Conservation (phyloP, 2,329 filamentous ascomycete genomes). For the Onygena corvina region DNA sequence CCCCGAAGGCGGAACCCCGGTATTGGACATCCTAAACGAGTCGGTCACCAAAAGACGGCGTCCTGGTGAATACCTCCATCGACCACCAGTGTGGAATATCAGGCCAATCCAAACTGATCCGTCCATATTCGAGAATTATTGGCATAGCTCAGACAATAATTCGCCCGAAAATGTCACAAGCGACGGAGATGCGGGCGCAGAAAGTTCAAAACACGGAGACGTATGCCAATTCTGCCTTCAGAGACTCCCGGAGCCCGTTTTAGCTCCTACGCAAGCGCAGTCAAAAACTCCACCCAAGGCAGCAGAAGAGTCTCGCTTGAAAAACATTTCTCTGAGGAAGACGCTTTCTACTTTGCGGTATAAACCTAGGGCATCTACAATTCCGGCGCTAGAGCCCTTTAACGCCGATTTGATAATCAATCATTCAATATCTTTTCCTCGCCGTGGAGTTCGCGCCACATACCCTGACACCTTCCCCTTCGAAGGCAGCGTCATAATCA, state of each 20-base stretch:
- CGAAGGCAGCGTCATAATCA: background rate
- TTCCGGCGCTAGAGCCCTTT: background rate
- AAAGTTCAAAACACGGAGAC: background rate
- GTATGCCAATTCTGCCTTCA: slow-evolving; percentile 11
- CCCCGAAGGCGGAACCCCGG: slow-evolving; percentile 12
- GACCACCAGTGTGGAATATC: slow-evolving; percentile 23
- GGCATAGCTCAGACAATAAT: too few species aligned
- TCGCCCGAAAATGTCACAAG: background rate
- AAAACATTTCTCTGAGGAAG: background rate
- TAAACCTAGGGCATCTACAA: background rate
- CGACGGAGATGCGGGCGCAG: background rate
- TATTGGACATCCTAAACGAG: slow-evolving; percentile 15
- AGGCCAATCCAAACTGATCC: slow-evolving; percentile 10
- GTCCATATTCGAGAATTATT: background rate
- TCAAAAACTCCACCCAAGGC: background rate
- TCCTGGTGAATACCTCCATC: slow-evolving; percentile 24
- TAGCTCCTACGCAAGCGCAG: background rate
- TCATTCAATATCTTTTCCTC: background rate
- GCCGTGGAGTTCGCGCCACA: background rate
- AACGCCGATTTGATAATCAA: background rate
- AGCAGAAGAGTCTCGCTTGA: background rate
- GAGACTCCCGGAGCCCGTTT: background rate
- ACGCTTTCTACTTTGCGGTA: background rate
- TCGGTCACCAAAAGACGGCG: slow-evolving; percentile 21
- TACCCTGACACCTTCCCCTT: background rate